A percentile compares a stretch with the other conserved stretches of the same genome.
Evolutionary conservation across 2,329 filamentous ascomycete genomes (phyloP).

Genomic region (Nectriaceae sp.): DNA sequence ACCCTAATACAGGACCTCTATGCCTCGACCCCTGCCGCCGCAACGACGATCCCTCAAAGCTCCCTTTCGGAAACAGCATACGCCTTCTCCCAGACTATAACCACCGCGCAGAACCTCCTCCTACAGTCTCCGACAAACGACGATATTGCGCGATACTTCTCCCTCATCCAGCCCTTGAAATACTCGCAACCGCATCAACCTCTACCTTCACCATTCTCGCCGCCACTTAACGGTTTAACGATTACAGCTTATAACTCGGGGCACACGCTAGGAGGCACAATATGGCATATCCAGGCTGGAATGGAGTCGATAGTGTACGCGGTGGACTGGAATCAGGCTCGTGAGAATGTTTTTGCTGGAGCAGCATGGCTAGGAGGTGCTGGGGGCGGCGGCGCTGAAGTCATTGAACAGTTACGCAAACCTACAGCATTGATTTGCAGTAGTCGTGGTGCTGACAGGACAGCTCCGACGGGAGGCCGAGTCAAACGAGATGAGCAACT

Average conservation of each 20-base stretch:
- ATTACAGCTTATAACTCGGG: slow-evolving; percentile 97
- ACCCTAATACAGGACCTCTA: slow-evolving; percentile 92
- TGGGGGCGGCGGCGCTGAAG: slow-evolving; percentile 78
- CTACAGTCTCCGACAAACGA: slow-evolving; percentile 74
- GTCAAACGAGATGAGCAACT: slow-evolving; percentile 84
- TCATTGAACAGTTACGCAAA: slow-evolving; percentile 90
- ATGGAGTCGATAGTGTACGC: slow-evolving; percentile 97
- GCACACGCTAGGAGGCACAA: slow-evolving; percentile 92
- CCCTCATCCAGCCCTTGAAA: slow-evolving; percentile 86
- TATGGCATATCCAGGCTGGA: slow-evolving; percentile 98
- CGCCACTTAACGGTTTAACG: slow-evolving; percentile 85
- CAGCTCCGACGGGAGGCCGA: slow-evolving; percentile 70
- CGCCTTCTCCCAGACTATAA: slow-evolving; percentile 53
- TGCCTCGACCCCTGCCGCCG: slow-evolving; percentile 82
- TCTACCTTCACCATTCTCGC: slow-evolving; percentile 81
- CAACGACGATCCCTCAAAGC: slow-evolving; percentile 75
- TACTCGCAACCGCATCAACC: slow-evolving; percentile 97
- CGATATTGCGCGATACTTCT: slow-evolving; percentile 92
- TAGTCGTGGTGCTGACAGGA: slow-evolving; percentile 74
- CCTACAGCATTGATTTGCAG: slow-evolving; percentile 94
- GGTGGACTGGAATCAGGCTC: slow-evolving; percentile 97
- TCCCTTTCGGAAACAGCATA: slow-evolving; percentile 68
- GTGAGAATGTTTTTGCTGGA: slow-evolving; percentile 90
- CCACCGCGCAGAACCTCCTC: slow-evolving; percentile 56
- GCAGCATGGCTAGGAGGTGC: slow-evolving; percentile 90